Evolutionary conservation across 768 basidiomycete species (phyloP).

Genomic region (Porpolomopsis calyptriformis): DNA sequence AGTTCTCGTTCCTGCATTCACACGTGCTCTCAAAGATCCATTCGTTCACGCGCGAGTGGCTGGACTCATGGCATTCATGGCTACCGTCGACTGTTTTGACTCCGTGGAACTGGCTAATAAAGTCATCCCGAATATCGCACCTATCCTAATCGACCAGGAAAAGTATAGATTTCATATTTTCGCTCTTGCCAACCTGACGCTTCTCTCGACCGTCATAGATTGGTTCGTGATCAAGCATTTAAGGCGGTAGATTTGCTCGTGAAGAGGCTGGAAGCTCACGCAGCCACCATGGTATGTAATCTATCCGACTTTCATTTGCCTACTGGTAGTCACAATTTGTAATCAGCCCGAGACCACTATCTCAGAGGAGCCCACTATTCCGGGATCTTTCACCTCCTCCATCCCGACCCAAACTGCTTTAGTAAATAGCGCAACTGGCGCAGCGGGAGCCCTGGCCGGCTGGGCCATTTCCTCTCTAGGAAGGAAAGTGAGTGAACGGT

Average conservation of each 20-base stretch:
- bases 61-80: constrained; percentile 92
- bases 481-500: constrained; percentile 47
- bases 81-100: constrained; percentile 83
- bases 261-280: constrained; percentile 71
- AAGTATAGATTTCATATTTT: constrained; percentile 45
- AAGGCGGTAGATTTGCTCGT: constrained; percentile 84
- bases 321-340: not conserved
- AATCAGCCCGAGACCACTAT: constrained; percentile 30
- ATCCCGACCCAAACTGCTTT: constrained; percentile 38
- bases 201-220: constrained; percentile 30
- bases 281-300: constrained; percentile 63
- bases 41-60: constrained; percentile 93
- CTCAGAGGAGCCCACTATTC: constrained; percentile 20
- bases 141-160: constrained; percentile 79
- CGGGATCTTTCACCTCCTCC: constrained; percentile 19
- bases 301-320: not conserved
- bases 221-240: constrained; percentile 94
- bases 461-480: constrained; percentile 92
- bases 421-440: constrained; percentile 81
- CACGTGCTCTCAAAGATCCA: constrained; percentile 76
- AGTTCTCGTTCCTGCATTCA: constrained; percentile 93
- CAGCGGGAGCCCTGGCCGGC: constrained; percentile 83
- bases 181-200: not conserved
- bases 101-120: constrained; percentile 79
- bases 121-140: constrained; percentile 79